These are phyloP conservation scores for Aspergillus quadricinctus DNA, from an alignment of 2,329 filamentous ascomycete species.

Conservation along the genomic window DNA sequence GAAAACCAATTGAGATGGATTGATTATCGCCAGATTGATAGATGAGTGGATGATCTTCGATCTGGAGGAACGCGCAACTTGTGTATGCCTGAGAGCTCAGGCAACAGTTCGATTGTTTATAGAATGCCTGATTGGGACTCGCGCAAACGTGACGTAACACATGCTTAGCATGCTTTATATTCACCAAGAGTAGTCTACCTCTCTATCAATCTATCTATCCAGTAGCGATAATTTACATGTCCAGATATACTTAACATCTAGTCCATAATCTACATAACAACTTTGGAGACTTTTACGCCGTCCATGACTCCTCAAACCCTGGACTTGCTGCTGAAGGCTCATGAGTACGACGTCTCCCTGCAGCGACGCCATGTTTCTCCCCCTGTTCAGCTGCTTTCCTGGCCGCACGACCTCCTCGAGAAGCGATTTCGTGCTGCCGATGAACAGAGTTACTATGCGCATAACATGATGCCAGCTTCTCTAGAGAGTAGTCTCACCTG, in stretches of 20 bases:
- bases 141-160: neutral
- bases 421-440: conserved; percentile 18
- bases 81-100: conserved; percentile 9
- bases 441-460: conserved; percentile 3
- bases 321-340: conserved; percentile 18
- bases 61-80: neutral
- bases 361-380: conserved; percentile 7
- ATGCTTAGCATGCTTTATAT: neutral
- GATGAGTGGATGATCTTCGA: neutral
- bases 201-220: neutral
- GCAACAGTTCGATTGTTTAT: neutral
- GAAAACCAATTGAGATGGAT: neutral
- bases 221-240: too few relatives aligned
- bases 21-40: neutral
- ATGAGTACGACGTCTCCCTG: neutral
- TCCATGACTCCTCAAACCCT: conserved; percentile 18
- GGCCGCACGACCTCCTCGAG: conserved; percentile 21
- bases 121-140: neutral
- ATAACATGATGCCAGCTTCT: neutral
- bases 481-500: conserved; percentile 15
- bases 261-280: neutral
- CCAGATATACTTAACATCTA: neutral
- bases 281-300: neutral
- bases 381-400: conserved; percentile 9
- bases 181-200: too few relatives aligned